Conservation (phyloP, 2,329 filamentous ascomycete genomes). For the Ceratocystis eucalypticola region DNA sequence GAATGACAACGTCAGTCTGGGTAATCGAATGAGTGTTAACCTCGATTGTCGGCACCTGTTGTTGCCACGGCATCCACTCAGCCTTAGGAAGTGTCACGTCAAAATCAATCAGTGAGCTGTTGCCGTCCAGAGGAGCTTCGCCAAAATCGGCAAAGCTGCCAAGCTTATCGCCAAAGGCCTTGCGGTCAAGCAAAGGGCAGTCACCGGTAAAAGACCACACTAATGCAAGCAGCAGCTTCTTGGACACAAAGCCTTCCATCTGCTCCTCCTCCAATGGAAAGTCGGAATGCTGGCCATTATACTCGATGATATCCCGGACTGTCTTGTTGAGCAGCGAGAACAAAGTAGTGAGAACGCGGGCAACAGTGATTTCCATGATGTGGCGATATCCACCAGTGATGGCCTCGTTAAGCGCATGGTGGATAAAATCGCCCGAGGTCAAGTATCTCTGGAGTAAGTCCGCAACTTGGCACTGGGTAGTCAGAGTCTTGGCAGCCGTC, state of each 20-base stretch:
- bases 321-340: constrained; percentile 94
- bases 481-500: constrained; percentile 62
- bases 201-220: constrained; percentile 96
- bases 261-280: constrained; percentile 87
- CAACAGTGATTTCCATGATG: constrained; percentile 96
- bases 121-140: constrained; percentile 63
- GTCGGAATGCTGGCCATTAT: constrained; percentile 86
- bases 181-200: constrained; percentile 76
- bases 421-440: constrained; percentile 65
- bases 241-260: constrained; percentile 75
- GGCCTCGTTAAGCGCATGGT: constrained; percentile 62
- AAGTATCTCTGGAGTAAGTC: constrained; percentile 65
- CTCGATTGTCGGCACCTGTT: constrained; percentile 84
- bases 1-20: constrained; percentile 96
- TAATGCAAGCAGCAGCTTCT: constrained; percentile 82
- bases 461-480: constrained; percentile 66
- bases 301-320: constrained; percentile 84
- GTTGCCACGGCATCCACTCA: constrained; percentile 89
- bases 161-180: constrained; percentile 75
- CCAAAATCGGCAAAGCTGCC: constrained; percentile 74
- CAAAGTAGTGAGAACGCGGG: constrained; percentile 78
- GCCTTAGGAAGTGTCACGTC: constrained; percentile 76
- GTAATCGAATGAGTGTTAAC: constrained; percentile 97
- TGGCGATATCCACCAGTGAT: constrained; percentile 59
- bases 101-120: constrained; percentile 84